Percentiles rank a stretch among this genome's conserved stretches.
These are phyloP conservation scores for Aspergillus haitiensis DNA, from an alignment of 495 filamentous ascomycete species.

Conservation along the genomic window DNA sequence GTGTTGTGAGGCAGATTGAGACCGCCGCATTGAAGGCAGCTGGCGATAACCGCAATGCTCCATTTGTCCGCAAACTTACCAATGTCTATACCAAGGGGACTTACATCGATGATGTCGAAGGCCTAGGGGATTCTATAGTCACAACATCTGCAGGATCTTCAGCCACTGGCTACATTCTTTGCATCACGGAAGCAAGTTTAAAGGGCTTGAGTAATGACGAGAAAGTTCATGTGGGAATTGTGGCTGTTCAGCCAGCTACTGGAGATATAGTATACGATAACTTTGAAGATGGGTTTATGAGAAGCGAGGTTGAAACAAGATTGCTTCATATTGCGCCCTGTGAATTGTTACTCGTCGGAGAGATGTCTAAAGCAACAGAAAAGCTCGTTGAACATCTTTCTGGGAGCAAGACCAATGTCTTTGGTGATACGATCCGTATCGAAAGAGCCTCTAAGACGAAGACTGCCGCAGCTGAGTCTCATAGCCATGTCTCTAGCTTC, in stretches of 20 bases:
- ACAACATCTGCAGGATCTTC: slow-evolving; percentile 55
- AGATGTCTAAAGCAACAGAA: slow-evolving; percentile 88
- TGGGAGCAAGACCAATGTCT: slow-evolving; percentile 85
- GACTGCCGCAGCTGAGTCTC: slow-evolving; percentile 77
- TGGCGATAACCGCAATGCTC: slow-evolving; percentile 90
- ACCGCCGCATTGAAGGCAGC: slow-evolving; percentile 97
- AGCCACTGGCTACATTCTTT: slow-evolving; percentile 86
- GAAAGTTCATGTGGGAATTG: slow-evolving; percentile 86
- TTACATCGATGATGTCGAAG: slow-evolving; percentile 92
- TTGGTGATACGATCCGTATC: slow-evolving; percentile 85
- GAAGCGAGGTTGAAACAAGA: slow-evolving; percentile 91
- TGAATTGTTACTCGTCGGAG: slow-evolving; percentile 93
- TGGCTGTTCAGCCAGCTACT: slow-evolving; percentile 93
- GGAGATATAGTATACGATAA: slow-evolving; percentile 96
- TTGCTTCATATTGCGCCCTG: slow-evolving; percentile 94
- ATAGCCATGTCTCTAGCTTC: slow-evolving; percentile 89
- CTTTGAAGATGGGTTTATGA: slow-evolving; percentile 98
- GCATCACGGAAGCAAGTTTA: slow-evolving; percentile 83
- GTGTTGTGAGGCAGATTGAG: slow-evolving; percentile 93
- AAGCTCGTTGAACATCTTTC: slow-evolving; percentile 91
- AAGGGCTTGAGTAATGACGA: slow-evolving; percentile 90
- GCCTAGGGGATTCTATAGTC: slow-evolving; percentile 57
- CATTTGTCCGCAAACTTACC: slow-evolving; percentile 89
- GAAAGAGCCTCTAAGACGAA: slow-evolving; percentile 74
- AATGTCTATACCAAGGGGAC: slow-evolving; percentile 98